Conservation (phyloP, 805 yeast genomes). For the Nakazawaea ishiwadae region DNA sequence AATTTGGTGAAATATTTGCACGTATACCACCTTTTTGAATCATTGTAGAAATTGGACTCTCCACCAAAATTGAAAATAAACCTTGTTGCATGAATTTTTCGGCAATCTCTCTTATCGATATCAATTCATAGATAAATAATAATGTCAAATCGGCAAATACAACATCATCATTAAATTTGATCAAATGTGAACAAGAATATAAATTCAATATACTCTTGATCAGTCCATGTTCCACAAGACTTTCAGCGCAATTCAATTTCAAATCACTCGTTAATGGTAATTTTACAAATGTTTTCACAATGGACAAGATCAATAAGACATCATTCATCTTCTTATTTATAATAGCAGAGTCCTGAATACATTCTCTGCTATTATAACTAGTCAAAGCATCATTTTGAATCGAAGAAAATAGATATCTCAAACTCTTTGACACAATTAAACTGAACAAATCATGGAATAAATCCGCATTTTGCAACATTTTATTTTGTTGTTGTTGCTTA, state of each 20-base stretch:
- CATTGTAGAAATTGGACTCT: conserved; percentile 64
- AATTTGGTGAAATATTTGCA: conserved; percentile 40
- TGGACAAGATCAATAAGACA: conserved; percentile 53
- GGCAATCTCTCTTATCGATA: conserved; percentile 57
- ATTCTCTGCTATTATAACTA: conserved; percentile 31
- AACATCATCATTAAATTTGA: conserved; percentile 58
- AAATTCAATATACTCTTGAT: conserved; percentile 57
- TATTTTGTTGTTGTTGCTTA: conserved; percentile 35
- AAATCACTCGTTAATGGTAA: conserved; percentile 44
- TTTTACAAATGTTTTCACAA: conserved; percentile 54
- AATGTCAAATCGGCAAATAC: conserved; percentile 70
- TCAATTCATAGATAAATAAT: conserved; percentile 63
- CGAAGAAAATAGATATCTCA: conserved; percentile 52
- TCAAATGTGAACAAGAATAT: conserved; percentile 62
- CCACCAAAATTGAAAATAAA: conserved; percentile 60
- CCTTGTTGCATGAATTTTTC: conserved; percentile 62
- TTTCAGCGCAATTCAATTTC: conserved; percentile 43
- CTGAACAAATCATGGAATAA: conserved; percentile 56
- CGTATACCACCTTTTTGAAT: conserved; percentile 64
- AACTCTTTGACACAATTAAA: conserved; percentile 59
- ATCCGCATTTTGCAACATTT: conserved; percentile 41
- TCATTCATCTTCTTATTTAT: conserved; percentile 58
- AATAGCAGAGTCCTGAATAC: conserved; percentile 27
- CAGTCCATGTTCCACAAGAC: conserved; percentile 54
- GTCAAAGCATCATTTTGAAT: conserved; percentile 51